A percentile compares a stretch with the other conserved stretches of the same genome.
These are phyloP conservation scores for Chlamydomonas sp. DNA, from an alignment of 139 green algal species.

Conservation along the genomic window DNA sequence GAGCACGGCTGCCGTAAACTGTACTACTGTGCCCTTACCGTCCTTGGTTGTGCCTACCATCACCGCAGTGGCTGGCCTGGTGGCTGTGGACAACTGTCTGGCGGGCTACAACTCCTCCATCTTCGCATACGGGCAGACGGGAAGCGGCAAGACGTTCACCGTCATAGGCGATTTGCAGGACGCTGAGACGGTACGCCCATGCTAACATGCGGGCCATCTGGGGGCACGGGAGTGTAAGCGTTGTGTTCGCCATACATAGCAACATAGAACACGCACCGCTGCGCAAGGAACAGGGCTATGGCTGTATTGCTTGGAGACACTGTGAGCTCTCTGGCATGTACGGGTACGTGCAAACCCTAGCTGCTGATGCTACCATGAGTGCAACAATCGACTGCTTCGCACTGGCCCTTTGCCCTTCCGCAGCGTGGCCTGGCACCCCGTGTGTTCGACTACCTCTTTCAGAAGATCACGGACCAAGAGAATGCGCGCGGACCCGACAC, in stretches of 20 bases:
- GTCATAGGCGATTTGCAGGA: constrained; percentile 66
- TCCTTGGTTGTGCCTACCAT: too few species aligned
- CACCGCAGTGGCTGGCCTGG: constrained; percentile 66
- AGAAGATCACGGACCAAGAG: constrained; percentile 65
- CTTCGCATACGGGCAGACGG: constrained; percentile 87
- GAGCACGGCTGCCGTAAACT: background rate
- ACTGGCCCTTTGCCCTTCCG: background rate
- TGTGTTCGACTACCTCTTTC: constrained; percentile 90
- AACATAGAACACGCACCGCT: background rate
- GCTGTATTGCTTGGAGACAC: background rate
- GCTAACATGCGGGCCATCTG: background rate
- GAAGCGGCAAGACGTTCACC: constrained; percentile 82
- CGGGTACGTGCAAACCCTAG: background rate
- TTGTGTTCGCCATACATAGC: background rate
- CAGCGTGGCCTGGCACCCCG: constrained; percentile 82
- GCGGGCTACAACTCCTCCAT: constrained; percentile 81
- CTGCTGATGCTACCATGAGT: background rate
- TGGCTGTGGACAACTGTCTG: constrained; percentile 81
- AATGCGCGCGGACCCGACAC: constrained; percentile 40
- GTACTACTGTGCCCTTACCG: background rate
- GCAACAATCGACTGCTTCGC: background rate
- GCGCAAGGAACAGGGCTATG: background rate
- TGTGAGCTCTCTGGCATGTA: background rate
- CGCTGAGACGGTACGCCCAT: constrained; percentile 4
- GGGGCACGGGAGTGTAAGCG: background rate